phyloP scores from a whole-genome alignment of 2,329 filamentous ascomycete species.

The Aspergillus fumigatiaffinis region DNA sequence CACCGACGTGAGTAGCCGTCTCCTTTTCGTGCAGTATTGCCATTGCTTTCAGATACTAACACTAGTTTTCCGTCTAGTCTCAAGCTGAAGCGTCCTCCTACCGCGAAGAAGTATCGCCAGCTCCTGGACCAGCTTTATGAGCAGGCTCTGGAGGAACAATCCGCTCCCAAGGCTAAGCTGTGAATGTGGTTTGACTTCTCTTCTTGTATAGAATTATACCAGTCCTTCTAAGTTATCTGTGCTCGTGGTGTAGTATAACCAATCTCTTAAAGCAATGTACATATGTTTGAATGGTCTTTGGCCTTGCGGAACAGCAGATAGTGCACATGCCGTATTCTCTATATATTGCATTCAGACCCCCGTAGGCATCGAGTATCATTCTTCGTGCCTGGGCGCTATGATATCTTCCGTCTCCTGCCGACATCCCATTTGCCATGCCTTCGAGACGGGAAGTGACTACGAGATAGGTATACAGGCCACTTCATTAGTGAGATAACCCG shows the following conservation, averaged over 20 bases:
- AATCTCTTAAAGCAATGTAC: background rate
- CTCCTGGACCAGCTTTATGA: constrained; percentile 60
- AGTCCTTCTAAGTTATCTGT: background rate
- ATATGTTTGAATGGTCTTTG: background rate
- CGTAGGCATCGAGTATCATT: background rate
- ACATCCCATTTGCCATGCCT: background rate
- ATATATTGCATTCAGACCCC: background rate
- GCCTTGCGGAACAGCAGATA: background rate
- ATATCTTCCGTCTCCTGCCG: no score
- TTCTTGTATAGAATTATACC: constrained; percentile 6
- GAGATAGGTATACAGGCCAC: no score
- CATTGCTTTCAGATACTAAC: constrained; percentile 1
- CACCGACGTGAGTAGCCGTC: constrained; percentile 43
- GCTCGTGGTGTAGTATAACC: background rate
- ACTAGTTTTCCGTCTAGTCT: constrained; percentile 43
- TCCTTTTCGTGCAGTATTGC: background rate
- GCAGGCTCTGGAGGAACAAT: constrained; percentile 44
- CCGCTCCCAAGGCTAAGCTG: constrained; percentile 39
- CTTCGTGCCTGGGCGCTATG: background rate
- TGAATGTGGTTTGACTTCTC: constrained; percentile 15
- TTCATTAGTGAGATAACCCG: no score
- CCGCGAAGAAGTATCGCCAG: constrained; percentile 58
- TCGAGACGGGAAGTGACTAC: background rate
- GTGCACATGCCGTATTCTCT: background rate
- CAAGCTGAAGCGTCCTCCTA: constrained; percentile 68